These are phyloP conservation scores for Neurospora tetraspora DNA, from an alignment of 495 filamentous ascomycete genomes.

Conservation along the genomic window DNA sequence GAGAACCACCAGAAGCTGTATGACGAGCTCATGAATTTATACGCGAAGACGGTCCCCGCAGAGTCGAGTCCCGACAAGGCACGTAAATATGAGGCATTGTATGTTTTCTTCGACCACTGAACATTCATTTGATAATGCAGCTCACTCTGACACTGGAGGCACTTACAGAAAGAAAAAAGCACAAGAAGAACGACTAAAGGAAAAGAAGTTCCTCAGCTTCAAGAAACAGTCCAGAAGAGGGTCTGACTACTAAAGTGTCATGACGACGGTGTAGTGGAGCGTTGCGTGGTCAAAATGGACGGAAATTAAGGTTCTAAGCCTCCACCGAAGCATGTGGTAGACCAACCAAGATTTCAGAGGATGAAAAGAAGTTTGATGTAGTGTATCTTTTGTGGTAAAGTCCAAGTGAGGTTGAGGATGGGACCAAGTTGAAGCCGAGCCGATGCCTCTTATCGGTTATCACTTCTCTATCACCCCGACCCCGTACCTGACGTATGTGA, in stretches of 20 bases:
- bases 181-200: slow-evolving; percentile 56
- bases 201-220: slow-evolving; percentile 66
- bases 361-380: background rate
- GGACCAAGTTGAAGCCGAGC: background rate
- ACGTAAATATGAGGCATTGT: slow-evolving; percentile 33
- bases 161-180: slow-evolving; percentile 54
- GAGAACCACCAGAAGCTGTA: slow-evolving; percentile 35
- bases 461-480: background rate
- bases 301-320: background rate
- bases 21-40: slow-evolving; percentile 54
- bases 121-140: background rate
- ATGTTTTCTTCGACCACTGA: slow-evolving; percentile 4
- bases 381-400: background rate
- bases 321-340: background rate
- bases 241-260: slow-evolving; percentile 1
- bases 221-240: slow-evolving; percentile 63
- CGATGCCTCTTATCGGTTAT: background rate
- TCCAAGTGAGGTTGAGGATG: background rate
- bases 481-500: background rate
- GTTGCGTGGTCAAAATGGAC: background rate
- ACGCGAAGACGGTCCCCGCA: slow-evolving; percentile 29
- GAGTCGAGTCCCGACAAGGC: slow-evolving; percentile 27
- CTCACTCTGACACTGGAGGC: slow-evolving; percentile 1
- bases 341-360: background rate
- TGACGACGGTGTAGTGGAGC: background rate